These are phyloP conservation scores for Trichoderma aggressivum DNA, from an alignment of 2,329 filamentous ascomycete species.

Conservation along the genomic window DNA sequence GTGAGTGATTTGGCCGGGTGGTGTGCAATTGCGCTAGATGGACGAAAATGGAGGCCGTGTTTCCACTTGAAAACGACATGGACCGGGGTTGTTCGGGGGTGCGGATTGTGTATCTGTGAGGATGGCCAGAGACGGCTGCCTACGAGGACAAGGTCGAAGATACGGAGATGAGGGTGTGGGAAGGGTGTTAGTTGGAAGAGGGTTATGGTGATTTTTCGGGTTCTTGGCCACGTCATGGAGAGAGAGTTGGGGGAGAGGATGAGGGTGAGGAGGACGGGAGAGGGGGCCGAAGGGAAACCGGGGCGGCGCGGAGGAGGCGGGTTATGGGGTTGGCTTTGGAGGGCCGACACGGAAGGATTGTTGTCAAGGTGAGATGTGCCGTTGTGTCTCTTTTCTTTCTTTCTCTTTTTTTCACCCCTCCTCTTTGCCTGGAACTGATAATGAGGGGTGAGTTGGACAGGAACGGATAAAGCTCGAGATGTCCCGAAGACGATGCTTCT, in stretches of 20 bases:
- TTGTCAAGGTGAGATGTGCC: not conserved
- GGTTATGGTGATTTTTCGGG: not conserved
- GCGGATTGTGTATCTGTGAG: not conserved
- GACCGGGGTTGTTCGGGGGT: not conserved
- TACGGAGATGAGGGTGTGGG: not conserved
- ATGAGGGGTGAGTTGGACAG: not conserved
- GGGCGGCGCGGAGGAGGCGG: not conserved
- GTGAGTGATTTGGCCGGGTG: conserved; percentile 16
- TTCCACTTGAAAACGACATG: not conserved
- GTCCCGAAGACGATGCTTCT: not conserved
- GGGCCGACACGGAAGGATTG: not conserved
- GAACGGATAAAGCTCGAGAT: not conserved
- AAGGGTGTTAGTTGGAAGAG: not conserved
- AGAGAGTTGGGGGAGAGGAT: not conserved
- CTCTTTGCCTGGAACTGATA: not conserved
- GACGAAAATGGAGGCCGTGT: not conserved
- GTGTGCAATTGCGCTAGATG: conserved; percentile 1
- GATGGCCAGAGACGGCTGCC: not conserved
- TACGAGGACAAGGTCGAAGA: not conserved
- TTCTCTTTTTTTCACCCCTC: not conserved
- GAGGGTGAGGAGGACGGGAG: not conserved
- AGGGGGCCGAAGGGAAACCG: not conserved
- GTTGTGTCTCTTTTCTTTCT: not conserved
- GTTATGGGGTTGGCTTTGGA: not conserved
- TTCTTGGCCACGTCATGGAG: not conserved